Evolutionary conservation across 805 yeast genomes (phyloP).

Genomic region (Cyberlindnera mrakii): DNA sequence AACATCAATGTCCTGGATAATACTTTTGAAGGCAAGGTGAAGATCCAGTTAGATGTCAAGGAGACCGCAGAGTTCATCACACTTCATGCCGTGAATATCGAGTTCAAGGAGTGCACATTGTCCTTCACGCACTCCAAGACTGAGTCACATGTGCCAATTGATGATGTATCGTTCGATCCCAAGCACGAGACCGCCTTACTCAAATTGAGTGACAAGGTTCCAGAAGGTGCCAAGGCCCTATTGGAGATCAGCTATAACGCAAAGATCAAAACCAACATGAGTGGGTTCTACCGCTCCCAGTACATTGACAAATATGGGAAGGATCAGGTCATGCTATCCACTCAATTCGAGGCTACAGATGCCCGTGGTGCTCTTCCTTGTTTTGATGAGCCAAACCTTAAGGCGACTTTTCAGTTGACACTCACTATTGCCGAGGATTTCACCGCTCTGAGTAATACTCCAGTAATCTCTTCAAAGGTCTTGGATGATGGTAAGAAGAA

Average conservation of each 20-base stretch:
- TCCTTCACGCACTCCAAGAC: conserved; percentile 30
- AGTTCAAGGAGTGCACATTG: conserved; percentile 39
- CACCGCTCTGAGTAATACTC: conserved; percentile 64
- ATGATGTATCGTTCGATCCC: conserved; percentile 35
- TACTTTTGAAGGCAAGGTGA: conserved; percentile 50
- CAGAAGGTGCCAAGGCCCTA: conserved; percentile 30
- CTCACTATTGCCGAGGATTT: conserved; percentile 49
- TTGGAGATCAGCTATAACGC: conserved; percentile 51
- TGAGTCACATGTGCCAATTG: conserved; percentile 15
- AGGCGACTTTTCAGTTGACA: conserved; percentile 63
- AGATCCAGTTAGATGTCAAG: conserved; percentile 46
- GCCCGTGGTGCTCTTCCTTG: conserved; percentile 83
- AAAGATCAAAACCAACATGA: conserved; percentile 64
- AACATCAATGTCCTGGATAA: conserved; percentile 55
- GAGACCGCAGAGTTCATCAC: conserved; percentile 40
- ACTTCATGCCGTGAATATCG: conserved; percentile 59
- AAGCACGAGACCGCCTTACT: conserved; percentile 60
- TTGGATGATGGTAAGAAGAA: conserved; percentile 42
- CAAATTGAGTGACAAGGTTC: conserved; percentile 39
- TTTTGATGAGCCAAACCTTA: conserved; percentile 77
- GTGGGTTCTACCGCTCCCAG: conserved; percentile 71
- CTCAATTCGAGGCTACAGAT: conserved; percentile 82
- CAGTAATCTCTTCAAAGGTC: conserved; percentile 43
- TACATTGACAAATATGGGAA: conserved; percentile 52
- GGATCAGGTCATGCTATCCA: conserved; percentile 68